Base-by-base conservation (phyloP, 1,284 basidiomycete genomes). In the Vanrija humicola region DNA sequence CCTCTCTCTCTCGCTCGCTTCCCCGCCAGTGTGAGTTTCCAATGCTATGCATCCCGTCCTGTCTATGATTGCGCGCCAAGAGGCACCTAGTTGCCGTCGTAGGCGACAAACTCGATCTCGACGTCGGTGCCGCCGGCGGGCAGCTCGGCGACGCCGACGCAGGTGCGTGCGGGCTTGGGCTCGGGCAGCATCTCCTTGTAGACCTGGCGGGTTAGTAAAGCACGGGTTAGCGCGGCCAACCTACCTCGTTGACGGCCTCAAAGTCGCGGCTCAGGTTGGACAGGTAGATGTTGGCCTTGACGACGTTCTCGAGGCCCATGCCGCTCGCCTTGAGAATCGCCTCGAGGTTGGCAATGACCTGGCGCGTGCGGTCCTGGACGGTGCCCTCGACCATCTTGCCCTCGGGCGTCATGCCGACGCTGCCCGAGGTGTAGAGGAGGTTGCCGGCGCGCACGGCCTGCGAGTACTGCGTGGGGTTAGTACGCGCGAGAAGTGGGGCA, bases 31-130 rank as follows among this genome's bases (percentile, higher is more conserved):
- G 21, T 8, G 28, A 10, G 3, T 28, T 28, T 28, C 28, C 28
- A 28, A 28, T 28, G 28, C 28, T 7, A 28, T 28, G 28, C 28
- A 28, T 28, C 21, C 21, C 21, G 10, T 28, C 28, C 28, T 10
- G 28, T 28, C 28, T 28, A 28, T 28, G 7, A 28, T 28, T 10
- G 7, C 10, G 28, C 28, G 7, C 28, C 10, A 8, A 34, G 4
- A 34, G 9, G 2, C 34, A 1, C 34, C 34, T 34, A 34, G 34
- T 34, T 34, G 34, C 64, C 69, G 43, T 71, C 66, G 54, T 69
- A 73, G 26, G 84, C 84, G 38, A 83, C 78, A 61, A 84, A 85
- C 65, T 87, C 86, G 59, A 84, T 85, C 64, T 87, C 86, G 44
- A 87, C 80, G 57, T 80, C 80, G 3, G 83, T 84, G 12, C 82